These are phyloP conservation scores for Anthoceros angustus DNA, from an alignment of 225 moss, liverwort and hornwort species.

Conservation along the genomic window DNA sequence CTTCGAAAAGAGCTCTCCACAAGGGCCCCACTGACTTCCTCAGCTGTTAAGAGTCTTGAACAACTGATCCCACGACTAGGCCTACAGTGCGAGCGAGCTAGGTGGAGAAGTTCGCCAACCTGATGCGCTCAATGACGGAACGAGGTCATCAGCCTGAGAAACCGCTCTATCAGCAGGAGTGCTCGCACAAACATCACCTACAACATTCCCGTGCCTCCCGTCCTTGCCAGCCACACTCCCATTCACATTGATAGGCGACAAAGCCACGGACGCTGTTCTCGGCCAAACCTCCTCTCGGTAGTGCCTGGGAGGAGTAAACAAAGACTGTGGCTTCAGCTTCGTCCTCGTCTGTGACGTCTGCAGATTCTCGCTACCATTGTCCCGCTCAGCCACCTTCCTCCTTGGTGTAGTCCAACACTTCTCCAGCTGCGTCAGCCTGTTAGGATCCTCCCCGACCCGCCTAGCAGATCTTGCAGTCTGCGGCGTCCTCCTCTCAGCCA, in stretches of 20 bases:
- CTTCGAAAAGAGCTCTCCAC: not conserved
- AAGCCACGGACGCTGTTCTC: not conserved
- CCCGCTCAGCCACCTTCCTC: not conserved
- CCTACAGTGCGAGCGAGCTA: not conserved
- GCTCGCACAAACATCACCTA: not conserved
- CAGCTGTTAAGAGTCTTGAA: not conserved
- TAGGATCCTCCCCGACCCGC: not conserved
- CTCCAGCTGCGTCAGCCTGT: not conserved
- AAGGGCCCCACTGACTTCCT: not conserved
- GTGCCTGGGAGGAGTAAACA: slow-evolving; percentile 3
- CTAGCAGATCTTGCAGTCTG: not conserved
- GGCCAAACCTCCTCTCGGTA: slow-evolving; percentile 3
- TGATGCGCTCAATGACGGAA: not conserved
- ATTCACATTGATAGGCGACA: slow-evolving; percentile 2
- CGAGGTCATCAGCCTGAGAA: not conserved
- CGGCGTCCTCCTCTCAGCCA: not conserved
- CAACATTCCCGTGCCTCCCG: not conserved
- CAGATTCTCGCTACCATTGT: not conserved
- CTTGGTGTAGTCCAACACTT: slow-evolving; percentile 1
- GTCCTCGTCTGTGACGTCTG: not conserved
- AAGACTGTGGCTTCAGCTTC: not conserved
- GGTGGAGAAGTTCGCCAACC: not conserved
- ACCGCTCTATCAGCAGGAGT: not conserved
- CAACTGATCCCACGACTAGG: not conserved
- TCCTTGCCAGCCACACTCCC: not conserved